Conservation (phyloP, 1,139 yeast genomes). For the Blastobotrys apis region DNA sequence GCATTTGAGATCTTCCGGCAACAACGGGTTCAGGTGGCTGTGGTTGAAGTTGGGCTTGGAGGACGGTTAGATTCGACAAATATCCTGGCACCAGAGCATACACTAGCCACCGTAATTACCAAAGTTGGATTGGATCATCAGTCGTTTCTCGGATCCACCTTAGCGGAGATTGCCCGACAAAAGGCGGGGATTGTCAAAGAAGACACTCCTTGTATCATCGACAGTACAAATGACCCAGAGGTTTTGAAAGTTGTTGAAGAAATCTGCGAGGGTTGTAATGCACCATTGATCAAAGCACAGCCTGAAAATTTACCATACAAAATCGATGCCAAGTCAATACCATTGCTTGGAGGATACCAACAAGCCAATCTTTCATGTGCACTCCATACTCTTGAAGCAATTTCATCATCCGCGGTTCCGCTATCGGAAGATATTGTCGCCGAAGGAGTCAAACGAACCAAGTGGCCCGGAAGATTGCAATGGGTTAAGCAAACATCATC, state of each 20-base stretch:
- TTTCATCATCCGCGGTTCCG: conserved; percentile 19
- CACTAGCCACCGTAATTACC: conserved; percentile 65
- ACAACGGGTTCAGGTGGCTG: conserved; percentile 61
- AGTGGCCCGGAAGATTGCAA: conserved; percentile 43
- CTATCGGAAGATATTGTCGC: conserved; percentile 35
- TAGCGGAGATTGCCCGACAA: conserved; percentile 61
- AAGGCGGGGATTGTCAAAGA: conserved; percentile 80
- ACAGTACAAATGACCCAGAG: conserved; percentile 54
- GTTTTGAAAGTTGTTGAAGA: conserved; percentile 45
- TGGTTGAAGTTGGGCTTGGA: conserved; percentile 88
- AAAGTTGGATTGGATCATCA: conserved; percentile 87
- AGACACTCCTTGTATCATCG: conserved; percentile 62
- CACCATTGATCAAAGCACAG: conserved; percentile 4
- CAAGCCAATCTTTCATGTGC: conserved; percentile 66
- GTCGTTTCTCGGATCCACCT: conserved; percentile 59
- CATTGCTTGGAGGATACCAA: conserved; percentile 71
- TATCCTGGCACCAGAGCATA: conserved; percentile 39
- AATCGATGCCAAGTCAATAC: conserved; percentile 39
- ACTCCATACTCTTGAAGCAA: conserved; percentile 45
- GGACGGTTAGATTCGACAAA: conserved; percentile 88
- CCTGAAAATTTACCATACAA: conserved; percentile 15
- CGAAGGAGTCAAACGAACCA: conserved; percentile 46
- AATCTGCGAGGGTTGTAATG: conserved; percentile 23
- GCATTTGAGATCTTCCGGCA: conserved; percentile 71
- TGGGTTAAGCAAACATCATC: conserved; percentile 44